phyloP scores from a whole-genome alignment of 352 stramenopile species.

The Phytopythium cucurbitacearum region DNA sequence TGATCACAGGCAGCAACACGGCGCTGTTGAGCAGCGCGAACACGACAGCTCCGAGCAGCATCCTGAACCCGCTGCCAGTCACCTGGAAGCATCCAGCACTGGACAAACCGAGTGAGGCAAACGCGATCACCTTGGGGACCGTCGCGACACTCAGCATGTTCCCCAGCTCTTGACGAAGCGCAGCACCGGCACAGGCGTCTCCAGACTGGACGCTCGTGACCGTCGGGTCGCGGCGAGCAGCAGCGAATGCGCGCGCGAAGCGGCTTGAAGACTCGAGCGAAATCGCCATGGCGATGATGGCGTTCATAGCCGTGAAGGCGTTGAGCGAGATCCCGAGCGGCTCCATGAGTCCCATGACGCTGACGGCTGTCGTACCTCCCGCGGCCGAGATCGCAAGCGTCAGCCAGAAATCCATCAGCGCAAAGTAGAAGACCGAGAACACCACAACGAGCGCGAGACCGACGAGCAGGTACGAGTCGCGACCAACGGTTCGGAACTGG shows the following conservation, averaged over 20 bases:
- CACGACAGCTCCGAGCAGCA: constrained; percentile 31
- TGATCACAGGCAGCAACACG: constrained; percentile 32
- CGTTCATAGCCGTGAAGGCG: constrained; percentile 77
- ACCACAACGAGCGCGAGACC: constrained; percentile 37
- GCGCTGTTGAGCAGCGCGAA: constrained; percentile 28
- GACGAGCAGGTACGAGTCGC: constrained; percentile 47
- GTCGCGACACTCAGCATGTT: constrained; percentile 34
- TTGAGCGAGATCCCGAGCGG: constrained; percentile 70
- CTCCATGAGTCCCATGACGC: constrained; percentile 62
- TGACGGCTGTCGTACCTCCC: constrained; percentile 43
- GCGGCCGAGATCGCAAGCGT: constrained; percentile 40
- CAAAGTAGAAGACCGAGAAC: constrained; percentile 41
- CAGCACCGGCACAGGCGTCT: constrained; percentile 31
- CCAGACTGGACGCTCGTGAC: constrained; percentile 15
- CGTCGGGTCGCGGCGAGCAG: constrained; percentile 16
- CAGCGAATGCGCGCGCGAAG: constrained; percentile 53
- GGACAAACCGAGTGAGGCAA: constrained; percentile 30
- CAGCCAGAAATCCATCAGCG: constrained; percentile 44
- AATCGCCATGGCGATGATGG: constrained; percentile 69
- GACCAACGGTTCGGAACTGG: constrained; percentile 60
- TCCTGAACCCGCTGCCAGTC: constrained; percentile 38
- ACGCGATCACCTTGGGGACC: constrained; percentile 35
- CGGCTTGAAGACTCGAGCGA: constrained; percentile 80
- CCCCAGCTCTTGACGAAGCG: constrained; percentile 29
- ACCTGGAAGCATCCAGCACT: constrained; percentile 33